Conservation (phyloP, 768 basidiomycete species). For the Termitomyces sp. region DNA sequence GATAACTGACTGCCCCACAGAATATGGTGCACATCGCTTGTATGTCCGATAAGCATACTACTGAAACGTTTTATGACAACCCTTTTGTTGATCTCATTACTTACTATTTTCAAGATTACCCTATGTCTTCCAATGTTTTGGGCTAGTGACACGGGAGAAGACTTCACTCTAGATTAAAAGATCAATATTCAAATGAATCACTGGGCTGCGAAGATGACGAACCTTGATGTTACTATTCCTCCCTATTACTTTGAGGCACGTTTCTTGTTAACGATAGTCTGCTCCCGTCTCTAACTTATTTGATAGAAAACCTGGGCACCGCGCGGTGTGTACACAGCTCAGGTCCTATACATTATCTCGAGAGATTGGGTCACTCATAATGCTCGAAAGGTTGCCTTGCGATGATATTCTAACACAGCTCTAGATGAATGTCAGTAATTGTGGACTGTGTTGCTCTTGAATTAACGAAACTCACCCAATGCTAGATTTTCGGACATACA, state of each 20-base stretch:
- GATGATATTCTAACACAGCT: not conserved
- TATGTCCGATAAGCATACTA: no score
- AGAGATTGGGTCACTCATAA: constrained; percentile 75
- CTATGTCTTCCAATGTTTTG: no score
- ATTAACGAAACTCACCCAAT: not conserved
- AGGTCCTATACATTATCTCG: constrained; percentile 57
- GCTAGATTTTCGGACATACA: constrained; percentile 72
- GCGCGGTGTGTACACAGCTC: constrained; percentile 64
- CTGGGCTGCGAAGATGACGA: no score
- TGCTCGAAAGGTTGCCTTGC: constrained; percentile 40
- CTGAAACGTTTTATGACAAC: no score
- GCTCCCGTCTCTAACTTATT: not conserved
- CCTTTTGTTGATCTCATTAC: no score
- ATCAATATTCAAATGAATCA: no score
- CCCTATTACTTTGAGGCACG: constrained; percentile 67
- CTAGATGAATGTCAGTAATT: constrained; percentile 58
- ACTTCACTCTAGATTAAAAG: no score
- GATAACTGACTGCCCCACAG: constrained; percentile 33
- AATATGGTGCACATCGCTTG: constrained; percentile 97
- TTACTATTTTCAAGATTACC: no score
- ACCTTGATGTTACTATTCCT: no score
- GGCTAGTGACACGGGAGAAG: no score
- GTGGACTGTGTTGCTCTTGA: not conserved
- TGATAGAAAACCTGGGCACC: constrained; percentile 72
- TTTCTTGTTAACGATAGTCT: not conserved